Base-by-base conservation (phyloP, 352 stramenopile genomes). In the Globisporangium radiosum region DNA sequence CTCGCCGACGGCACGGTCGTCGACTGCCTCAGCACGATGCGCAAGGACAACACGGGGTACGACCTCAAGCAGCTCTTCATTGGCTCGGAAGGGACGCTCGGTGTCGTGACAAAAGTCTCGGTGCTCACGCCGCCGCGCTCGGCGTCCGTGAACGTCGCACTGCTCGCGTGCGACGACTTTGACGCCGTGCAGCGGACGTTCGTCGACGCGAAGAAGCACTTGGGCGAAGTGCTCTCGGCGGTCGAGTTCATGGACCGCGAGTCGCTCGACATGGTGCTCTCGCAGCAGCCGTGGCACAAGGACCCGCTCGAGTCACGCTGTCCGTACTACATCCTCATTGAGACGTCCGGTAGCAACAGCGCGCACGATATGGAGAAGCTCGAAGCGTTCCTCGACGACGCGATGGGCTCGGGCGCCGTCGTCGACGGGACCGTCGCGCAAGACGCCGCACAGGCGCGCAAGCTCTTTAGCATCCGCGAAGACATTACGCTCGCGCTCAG, bases 31-130 rank as follows among this genome's bases (percentile, higher is more conserved):
- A 96, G 83, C 52, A 83, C 82, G 9, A 90, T 96, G 75, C 82
- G 95, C 52, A 99, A 99, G 81, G 95, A 99, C 76, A 99, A 99
- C 78, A 98, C 94, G 14, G 96, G 96, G 6, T 99, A 98, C 66
- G 87, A 98, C 63, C 65, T 99, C 0, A 98, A 98, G 73, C 95
- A 99, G 69, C 73, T 99, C 40, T 98, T 99, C 62, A 96, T 99
- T 52, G 97, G 95, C 7, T 89, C 90, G 10, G 97, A 99, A 67
- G 97, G 97, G 19, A 99, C 96, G 14, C 74, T 99, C 6, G 96
- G 95, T 25, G 73, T 99, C 14, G 78, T 99, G 37, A 99, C 96
- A 0, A 92, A 93, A 59, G 84, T 97, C 10, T 80, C 90, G n/a
- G 72, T 97, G 47, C 62, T 78, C 19, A 84, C 93, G 65, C 78